Base-by-base conservation (phyloP, 495 filamentous ascomycete species). In the Neurospora sp. region DNA sequence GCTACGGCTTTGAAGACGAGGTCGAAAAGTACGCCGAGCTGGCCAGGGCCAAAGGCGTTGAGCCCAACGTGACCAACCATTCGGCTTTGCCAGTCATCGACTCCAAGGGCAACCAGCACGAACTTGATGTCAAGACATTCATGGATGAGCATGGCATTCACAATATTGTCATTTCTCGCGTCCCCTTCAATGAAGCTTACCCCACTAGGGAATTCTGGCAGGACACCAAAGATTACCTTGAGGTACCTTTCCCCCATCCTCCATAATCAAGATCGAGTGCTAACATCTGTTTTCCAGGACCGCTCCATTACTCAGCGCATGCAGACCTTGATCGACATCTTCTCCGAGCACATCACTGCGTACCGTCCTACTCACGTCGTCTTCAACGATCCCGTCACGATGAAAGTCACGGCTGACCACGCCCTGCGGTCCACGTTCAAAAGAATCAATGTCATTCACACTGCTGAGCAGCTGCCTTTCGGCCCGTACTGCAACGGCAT, bases 321-420 rank as follows among this genome's bases (percentile, higher is more conserved):
- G 46, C 12, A 72, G 42, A 37, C 69, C 11, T 42, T 80, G 1
- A 39, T 78, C 41, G 4, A 59, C 23, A 37, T 80, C 2, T 81
- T 75, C 72, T 37, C 71, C 3, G n/a, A 16, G 2, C 70, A 73
- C 16, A 79, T 81, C 37, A 39, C 59, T 18, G 9, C 27, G 0
- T 80, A 79, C 74, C n/a, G 66, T 14, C 78, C 79, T 5, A 81
- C 79, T 14, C 79, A 81, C 44, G 74, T 81, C 46, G 69, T 81
- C 37, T 81, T 81, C 76, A 81, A 81, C 46, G 79, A 81, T 27
- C 72, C 79, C 16, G 69, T 80, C 38, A 80, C 79, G 5, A 79
- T 81, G 78, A 81, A 80, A 39, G 16, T 78, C 41, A 76, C 79
- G 6, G 72, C 48, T 20, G 18, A 20, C 42, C 74, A 78, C 69